Evolutionary conservation across 208 protist species (phyloP).

Genomic region (Leishmania tarentolae): DNA sequence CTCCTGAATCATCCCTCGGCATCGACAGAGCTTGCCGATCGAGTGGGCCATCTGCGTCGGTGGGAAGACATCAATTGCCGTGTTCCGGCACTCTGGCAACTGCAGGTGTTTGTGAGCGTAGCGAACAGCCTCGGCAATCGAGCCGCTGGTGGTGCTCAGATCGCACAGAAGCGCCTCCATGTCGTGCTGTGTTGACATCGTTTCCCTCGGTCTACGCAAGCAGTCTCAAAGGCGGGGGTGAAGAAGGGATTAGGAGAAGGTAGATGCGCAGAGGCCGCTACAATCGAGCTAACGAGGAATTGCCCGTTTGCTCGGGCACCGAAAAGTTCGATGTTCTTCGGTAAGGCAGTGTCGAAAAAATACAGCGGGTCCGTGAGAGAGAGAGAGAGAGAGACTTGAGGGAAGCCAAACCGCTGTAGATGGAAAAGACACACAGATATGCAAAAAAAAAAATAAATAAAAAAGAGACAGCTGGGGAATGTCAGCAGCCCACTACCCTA

Average conservation of each 20-base stretch:
- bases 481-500: not conserved
- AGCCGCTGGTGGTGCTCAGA: slow-evolving; percentile 30
- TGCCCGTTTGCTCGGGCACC: not conserved
- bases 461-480: not conserved
- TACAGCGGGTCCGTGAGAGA: not conserved
- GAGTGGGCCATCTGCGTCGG: slow-evolving; percentile 10
- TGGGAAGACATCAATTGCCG: slow-evolving; percentile 51
- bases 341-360: not conserved
- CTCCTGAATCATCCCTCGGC: slow-evolving; percentile 88
- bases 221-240: not conserved
- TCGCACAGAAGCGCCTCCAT: slow-evolving; percentile 43
- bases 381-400: not conserved
- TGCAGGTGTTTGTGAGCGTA: slow-evolving; percentile 29
- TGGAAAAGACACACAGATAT: no score
- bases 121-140: slow-evolving; percentile 32
- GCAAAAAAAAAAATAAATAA: not conserved
- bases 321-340: not conserved
- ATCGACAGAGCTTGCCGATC: slow-evolving; percentile 48
- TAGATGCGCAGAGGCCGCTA: no score
- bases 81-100: not conserved
- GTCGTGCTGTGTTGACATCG: slow-evolving; percentile 27
- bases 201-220: not conserved
- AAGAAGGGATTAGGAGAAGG: not conserved
- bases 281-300: not conserved
- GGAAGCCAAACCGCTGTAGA: no score